Evolutionary conservation across 2,329 filamentous ascomycete genomes (phyloP).

Genomic region (Botrytis sinoallii): DNA sequence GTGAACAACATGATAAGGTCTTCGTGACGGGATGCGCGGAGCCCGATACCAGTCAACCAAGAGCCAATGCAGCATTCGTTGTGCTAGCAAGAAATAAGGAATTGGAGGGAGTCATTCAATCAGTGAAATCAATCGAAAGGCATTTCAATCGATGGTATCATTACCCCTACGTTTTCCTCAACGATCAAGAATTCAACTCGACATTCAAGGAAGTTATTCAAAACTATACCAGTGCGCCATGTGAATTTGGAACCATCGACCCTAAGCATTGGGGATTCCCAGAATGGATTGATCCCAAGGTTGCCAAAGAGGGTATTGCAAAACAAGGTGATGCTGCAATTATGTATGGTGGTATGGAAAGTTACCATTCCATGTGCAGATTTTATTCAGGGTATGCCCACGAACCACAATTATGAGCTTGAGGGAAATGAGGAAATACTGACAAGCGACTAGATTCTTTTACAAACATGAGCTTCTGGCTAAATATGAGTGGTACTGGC

Average conservation of each 20-base stretch:
- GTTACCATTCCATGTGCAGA: constrained; percentile 98
- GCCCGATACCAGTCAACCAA: constrained; percentile 71
- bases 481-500: constrained; percentile 99
- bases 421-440: constrained; percentile 16
- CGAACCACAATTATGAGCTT: background rate
- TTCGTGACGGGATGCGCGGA: constrained; percentile 89
- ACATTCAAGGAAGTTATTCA: constrained; percentile 83
- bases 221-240: constrained; percentile 83
- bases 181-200: constrained; percentile 95
- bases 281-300: constrained; percentile 91
- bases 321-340: constrained; percentile 97
- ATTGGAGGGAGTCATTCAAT: constrained; percentile 91
- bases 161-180: constrained; percentile 97
- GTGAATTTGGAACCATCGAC: constrained; percentile 94
- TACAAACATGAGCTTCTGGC: constrained; percentile 92
- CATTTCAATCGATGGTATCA: constrained; percentile 99
- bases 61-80: constrained; percentile 93
- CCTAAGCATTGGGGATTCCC: constrained; percentile 93
- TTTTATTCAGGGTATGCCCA: constrained; percentile 88
- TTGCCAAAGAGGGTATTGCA: constrained; percentile 91
- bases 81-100: constrained; percentile 96
- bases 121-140: constrained; percentile 94
- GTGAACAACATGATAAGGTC: constrained; percentile 94
- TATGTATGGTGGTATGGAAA: constrained; percentile 99
- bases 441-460: constrained; percentile 64